A percentile compares a stretch with the other conserved stretches of the same genome.
Evolutionary conservation across 2,329 filamentous ascomycete species (phyloP).

Genomic region (Fusarium coicis): DNA sequence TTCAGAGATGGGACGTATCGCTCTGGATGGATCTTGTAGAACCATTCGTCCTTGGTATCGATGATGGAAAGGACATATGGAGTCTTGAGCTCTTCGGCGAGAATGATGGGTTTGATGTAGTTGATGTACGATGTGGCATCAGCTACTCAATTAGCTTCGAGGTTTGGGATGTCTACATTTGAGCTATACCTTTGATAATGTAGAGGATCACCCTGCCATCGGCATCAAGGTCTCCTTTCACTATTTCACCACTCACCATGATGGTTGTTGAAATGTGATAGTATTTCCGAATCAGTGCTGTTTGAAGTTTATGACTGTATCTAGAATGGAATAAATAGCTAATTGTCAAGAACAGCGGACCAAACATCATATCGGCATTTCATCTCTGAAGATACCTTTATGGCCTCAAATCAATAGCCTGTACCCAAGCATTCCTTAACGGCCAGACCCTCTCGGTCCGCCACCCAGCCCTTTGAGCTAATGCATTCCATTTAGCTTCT

Average conservation of each 20-base stretch:
- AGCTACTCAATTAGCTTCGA: not conserved
- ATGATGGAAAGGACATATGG: not conserved
- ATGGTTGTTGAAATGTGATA: not conserved
- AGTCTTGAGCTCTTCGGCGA: not conserved
- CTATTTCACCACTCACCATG: not conserved
- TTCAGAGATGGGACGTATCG: not conserved
- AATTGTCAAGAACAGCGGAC: not conserved
- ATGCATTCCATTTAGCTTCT: not conserved
- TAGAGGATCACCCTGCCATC: not conserved
- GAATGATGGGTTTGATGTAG: not conserved
- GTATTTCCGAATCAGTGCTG: not conserved
- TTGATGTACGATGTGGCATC: not conserved
- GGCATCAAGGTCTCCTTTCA: not conserved
- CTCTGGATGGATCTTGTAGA: not conserved
- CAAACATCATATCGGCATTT: not conserved
- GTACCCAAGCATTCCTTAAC: not conserved
- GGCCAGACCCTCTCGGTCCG: not conserved
- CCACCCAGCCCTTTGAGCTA: not conserved
- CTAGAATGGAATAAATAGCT: not conserved
- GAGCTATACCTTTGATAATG: not conserved
- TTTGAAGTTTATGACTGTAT: not conserved
- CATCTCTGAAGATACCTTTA: not conserved
- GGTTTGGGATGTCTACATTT: not conserved
- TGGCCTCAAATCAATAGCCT: not conserved
- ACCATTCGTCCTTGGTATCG: not conserved